Evolutionary conservation across 768 basidiomycete species (phyloP).

Genomic region (Tephrocybe sp.): DNA sequence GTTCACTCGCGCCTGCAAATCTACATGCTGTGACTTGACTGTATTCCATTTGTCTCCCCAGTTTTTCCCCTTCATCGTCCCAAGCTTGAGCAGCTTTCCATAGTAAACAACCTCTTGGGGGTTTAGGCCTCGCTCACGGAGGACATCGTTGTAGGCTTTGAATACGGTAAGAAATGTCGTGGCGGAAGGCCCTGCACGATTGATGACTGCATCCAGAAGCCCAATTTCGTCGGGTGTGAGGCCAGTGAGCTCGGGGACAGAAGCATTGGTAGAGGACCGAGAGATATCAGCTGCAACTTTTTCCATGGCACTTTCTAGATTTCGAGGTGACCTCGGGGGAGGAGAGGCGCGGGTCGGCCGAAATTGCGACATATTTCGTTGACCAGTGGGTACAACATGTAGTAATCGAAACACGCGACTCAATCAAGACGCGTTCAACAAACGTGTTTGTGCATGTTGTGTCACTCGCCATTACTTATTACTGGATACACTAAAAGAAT

Average conservation of each 20-base stretch:
- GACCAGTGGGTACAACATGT: background rate
- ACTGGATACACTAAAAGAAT: background rate
- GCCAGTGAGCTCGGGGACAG: constrained; percentile 50
- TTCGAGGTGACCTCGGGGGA: constrained; percentile 34
- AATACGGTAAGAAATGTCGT: constrained; percentile 81
- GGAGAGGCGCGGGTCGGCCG: constrained; percentile 50
- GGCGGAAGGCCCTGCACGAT: constrained; percentile 63
- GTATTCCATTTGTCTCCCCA: constrained; percentile 84
- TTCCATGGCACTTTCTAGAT: constrained; percentile 16
- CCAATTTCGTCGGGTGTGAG: constrained; percentile 60
- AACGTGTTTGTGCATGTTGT: constrained; percentile 12
- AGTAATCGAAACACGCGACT: constrained; percentile 2
- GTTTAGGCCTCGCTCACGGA: constrained; percentile 75
- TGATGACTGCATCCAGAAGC: constrained; percentile 74
- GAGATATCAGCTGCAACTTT: constrained; percentile 35
- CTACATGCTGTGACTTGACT: constrained; percentile 59
- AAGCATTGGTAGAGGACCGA: constrained; percentile 32
- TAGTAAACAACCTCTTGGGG: constrained; percentile 81
- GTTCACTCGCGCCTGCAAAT: constrained; percentile 15
- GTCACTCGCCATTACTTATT: no score
- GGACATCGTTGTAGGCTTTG: constrained; percentile 81
- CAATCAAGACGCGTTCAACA: constrained; percentile 14
- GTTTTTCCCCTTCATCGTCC: constrained; percentile 73
- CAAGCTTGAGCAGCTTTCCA: constrained; percentile 78
- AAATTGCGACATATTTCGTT: constrained; percentile 40